Percentiles rank a stretch among this genome's conserved stretches.
phyloP scores from a whole-genome alignment of 2,329 filamentous ascomycete species.

The Aspergillus aculeatus region DNA sequence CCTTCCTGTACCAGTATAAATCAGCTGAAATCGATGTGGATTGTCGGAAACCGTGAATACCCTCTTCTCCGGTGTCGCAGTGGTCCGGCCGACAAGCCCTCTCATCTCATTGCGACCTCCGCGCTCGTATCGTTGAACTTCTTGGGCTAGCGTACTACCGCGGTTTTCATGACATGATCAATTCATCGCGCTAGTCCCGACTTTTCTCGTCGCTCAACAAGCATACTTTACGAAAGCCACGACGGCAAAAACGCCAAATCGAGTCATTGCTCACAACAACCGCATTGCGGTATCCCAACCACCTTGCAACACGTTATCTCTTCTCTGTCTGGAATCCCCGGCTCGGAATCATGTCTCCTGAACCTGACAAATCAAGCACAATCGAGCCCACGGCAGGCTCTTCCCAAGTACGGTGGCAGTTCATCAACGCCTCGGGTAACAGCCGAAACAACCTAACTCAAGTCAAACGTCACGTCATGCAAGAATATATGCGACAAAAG shows the following conservation, averaged over 20 bases:
- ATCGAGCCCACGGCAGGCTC: constrained; percentile 9
- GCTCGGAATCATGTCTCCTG: constrained; percentile 17
- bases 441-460: constrained; percentile 38
- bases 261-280: background rate
- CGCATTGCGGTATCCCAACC: background rate
- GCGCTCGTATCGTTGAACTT: background rate
- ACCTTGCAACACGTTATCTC: background rate
- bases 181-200: background rate
- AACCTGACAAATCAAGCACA: constrained; percentile 2
- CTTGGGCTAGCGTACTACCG: background rate
- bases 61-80: background rate
- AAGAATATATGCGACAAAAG: constrained; percentile 44
- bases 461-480: constrained; percentile 47
- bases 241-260: background rate
- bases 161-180: background rate
- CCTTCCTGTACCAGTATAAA: background rate
- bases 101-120: background rate
- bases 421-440: constrained; percentile 41
- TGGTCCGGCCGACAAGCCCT: background rate
- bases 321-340: background rate
- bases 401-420: constrained; percentile 35
- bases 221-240: background rate
- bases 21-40: background rate
- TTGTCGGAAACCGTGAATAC: background rate
- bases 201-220: background rate